Base-by-base conservation (phyloP, 2,329 filamentous ascomycete species). In the Celoporthe dispersa region DNA sequence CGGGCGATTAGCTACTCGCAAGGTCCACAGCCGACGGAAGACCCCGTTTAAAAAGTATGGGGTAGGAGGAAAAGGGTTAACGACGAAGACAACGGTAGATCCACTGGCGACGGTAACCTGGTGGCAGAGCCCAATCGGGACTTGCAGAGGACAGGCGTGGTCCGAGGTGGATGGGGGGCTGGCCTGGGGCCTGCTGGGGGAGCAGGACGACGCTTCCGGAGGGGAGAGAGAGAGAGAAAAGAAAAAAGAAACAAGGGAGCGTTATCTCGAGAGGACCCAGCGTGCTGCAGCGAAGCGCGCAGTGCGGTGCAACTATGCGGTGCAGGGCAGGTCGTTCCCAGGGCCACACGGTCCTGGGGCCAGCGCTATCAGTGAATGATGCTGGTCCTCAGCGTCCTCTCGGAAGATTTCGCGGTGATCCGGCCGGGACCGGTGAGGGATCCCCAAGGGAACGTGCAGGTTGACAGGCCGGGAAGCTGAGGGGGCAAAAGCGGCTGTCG, bases 111-210 rank as follows among this genome's bases (percentile, higher is more conserved):
- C 63, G 55, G 44, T 51, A 64, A 22, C 16, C 51, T 57, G 25
- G 55, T n/a, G 60, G 22, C 8, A 59, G 35, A 25, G n/a, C 59
- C 70, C 66, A 70, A 70, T 72, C 62, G 70, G 70, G 70, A 72
- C 63, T 68, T 63, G 35, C 62, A 68, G 48, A 60, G 64, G 59
- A 57, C 25, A 33, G 66, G 35, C 62, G 48, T 66, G 63, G 70
- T 51, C 51, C 68, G 66, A 68, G 61, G 16, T 28, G n/a, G 33
- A 57, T 64, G 63, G 70, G 41, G 44, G 6, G 22, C 12, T 7
- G 19, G 44, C 44, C 11, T 62, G 44, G 44, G 44, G 44, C 44
- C 44, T 66, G 41, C 64, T 62, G 65, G 62, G 31, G 33, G 64
- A 55, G 28, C 62, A 64, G 44, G 62, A 53, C 9, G 39, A 44